phyloP scores from a whole-genome alignment of 2,329 filamentous ascomycete genomes.

The Penicillium sp. region DNA sequence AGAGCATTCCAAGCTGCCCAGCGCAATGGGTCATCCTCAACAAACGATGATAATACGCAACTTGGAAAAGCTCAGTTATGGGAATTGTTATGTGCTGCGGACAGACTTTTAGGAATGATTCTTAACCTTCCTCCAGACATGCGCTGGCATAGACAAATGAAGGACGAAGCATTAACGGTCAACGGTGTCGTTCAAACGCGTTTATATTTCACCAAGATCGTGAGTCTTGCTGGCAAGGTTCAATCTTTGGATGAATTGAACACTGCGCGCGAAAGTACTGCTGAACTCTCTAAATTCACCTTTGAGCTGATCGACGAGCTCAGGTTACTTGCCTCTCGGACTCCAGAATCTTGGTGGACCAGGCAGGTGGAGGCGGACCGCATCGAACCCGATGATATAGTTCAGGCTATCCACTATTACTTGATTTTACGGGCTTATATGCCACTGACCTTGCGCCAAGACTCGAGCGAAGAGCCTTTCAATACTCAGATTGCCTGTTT shows the following conservation, averaged over 20 bases:
- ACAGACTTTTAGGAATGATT: not conserved
- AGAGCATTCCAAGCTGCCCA: not conserved
- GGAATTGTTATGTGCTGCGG: not conserved
- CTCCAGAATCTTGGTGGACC: not conserved
- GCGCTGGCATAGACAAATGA: not conserved
- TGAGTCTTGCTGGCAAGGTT: not conserved
- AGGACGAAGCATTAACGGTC: not conserved
- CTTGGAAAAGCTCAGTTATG: not conserved
- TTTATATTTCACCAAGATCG: not conserved
- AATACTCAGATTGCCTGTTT: not conserved
- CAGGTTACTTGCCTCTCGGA: not conserved
- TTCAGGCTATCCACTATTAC: not conserved
- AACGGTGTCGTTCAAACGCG: not conserved
- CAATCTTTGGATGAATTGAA: not conserved
- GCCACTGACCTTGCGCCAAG: not conserved
- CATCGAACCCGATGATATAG: not conserved
- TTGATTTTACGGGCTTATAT: not conserved
- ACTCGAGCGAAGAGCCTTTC: not conserved
- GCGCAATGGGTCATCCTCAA: not conserved
- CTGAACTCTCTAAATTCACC: not conserved
- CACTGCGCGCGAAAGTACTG: not conserved
- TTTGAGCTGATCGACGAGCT: not conserved
- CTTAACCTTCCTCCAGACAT: not conserved
- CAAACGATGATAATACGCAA: not conserved
- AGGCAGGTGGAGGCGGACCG: not conserved